These are phyloP conservation scores for Pseudotsuga menziesii DNA, from an alignment of 75 land plant genomes.

Conservation along the genomic window DNA sequence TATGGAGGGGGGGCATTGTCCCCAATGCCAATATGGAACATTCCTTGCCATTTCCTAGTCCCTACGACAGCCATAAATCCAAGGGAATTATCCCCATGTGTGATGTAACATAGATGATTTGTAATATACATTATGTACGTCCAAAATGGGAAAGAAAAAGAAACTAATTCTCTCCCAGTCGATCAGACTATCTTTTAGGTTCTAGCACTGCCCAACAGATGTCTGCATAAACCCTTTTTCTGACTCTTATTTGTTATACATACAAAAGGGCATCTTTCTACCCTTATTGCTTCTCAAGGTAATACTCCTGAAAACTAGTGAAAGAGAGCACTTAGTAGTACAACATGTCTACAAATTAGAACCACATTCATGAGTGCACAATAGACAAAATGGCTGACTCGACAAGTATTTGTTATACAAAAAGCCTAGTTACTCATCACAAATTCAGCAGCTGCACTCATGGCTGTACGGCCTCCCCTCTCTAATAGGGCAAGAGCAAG, in stretches of 20 bases:
- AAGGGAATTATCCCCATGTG: too few relatives aligned
- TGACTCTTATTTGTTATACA: neutral
- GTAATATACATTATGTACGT: too few relatives aligned
- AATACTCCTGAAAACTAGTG: neutral
- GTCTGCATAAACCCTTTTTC: neutral
- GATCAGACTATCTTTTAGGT: too few relatives aligned
- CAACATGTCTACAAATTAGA: neutral
- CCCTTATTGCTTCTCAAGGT: neutral
- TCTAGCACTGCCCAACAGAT: too few relatives aligned
- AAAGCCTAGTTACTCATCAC: slow-evolving; percentile 8
- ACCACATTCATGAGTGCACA: neutral
- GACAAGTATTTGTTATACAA: neutral
- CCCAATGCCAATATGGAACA: too few relatives aligned
- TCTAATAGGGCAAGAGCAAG: slow-evolving; percentile 74
- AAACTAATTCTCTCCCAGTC: too few relatives aligned
- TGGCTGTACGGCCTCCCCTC: slow-evolving; percentile 51
- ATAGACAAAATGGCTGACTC: too few relatives aligned
- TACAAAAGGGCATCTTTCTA: neutral
- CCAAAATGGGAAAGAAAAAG: too few relatives aligned
- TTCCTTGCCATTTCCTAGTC: too few relatives aligned
- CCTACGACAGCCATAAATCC: too few relatives aligned
- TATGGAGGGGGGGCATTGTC: too few relatives aligned
- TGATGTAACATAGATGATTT: too few relatives aligned
- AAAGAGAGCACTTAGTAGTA: neutral
- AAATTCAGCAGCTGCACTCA: slow-evolving; percentile 58